Evolutionary conservation across 805 yeast genomes (phyloP).

Genomic region (Candida alai): DNA sequence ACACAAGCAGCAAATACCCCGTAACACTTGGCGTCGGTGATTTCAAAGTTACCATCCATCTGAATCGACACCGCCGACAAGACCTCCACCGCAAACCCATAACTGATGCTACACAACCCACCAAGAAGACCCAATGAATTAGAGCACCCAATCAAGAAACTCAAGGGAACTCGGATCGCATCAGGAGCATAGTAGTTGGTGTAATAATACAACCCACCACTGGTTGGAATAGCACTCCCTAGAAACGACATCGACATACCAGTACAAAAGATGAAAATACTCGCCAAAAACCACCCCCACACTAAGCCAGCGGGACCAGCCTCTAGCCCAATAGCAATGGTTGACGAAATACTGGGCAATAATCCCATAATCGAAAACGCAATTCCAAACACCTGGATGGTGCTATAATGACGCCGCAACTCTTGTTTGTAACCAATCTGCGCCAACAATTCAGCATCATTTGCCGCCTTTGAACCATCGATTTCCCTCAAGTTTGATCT

Average conservation of each 20-base stretch:
- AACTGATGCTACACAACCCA: conserved; percentile 64
- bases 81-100: conserved; percentile 62
- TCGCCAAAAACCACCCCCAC: conserved; percentile 72
- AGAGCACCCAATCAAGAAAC: conserved; percentile 63
- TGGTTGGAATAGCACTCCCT: conserved; percentile 68
- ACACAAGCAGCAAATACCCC: conserved; percentile 66
- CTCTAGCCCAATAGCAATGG: conserved; percentile 47
- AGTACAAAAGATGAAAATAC: conserved; percentile 51
- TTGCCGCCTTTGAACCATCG: conserved; percentile 13
- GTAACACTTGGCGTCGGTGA: conserved; percentile 52
- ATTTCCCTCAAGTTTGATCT: conserved; percentile 21
- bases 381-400: conserved; percentile 64
- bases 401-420: conserved; percentile 54
- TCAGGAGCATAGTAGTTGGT: conserved; percentile 60
- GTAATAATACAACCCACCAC: conserved; percentile 61
- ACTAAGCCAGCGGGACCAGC: conserved; percentile 64
- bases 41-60: conserved; percentile 51
- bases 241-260: conserved; percentile 64
- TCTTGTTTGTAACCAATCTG: conserved; percentile 73
- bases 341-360: conserved; percentile 60
- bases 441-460: conserved; percentile 28
- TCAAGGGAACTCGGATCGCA: conserved; percentile 45
- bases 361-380: conserved; percentile 73
- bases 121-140: conserved; percentile 65
- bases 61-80: conserved; percentile 55